Percentiles rank a stretch among this genome's conserved stretches.
These are phyloP conservation scores for Xerophyta viscosa DNA, from an alignment of 106 monocot genomes.

Conservation along the genomic window DNA sequence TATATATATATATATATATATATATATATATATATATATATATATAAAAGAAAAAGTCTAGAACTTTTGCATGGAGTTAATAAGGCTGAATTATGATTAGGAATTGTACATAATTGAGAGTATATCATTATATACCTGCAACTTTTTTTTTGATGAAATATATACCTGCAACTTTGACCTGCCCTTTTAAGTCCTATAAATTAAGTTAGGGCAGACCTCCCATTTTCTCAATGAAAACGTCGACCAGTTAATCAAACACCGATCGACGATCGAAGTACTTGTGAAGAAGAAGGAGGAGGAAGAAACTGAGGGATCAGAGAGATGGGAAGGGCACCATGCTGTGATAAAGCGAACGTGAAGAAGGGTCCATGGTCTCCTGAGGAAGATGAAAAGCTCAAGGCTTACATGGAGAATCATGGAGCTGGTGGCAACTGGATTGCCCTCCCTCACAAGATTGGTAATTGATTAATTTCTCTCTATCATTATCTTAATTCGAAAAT, in stretches of 20 bases:
- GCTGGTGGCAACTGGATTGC: slow-evolving; percentile 48
- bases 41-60: too few species aligned
- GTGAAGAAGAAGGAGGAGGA: background rate
- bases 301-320: slow-evolving; percentile 8
- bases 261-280: too few species aligned
- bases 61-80: too few species aligned
- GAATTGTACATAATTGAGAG: too few species aligned
- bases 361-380: slow-evolving; percentile 45
- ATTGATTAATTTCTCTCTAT: background rate
- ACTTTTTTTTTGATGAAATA: too few species aligned
- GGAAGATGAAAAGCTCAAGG: slow-evolving; percentile 38
- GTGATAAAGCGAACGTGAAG: slow-evolving; percentile 38
- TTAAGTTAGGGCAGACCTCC: background rate
- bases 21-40: too few species aligned
- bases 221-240: background rate
- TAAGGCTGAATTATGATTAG: too few species aligned
- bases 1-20: too few species aligned
- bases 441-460: slow-evolving; percentile 39
- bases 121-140: too few species aligned
- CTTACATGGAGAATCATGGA: slow-evolving; percentile 39
- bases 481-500: too few species aligned
- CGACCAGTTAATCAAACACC: background rate
- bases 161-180: background rate
- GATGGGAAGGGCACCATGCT: slow-evolving; percentile 37
- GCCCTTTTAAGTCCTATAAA: slow-evolving; percentile 1